Base-by-base conservation (phyloP, 2,329 filamentous ascomycete species). In the Cordyceps cateniannulata region DNA sequence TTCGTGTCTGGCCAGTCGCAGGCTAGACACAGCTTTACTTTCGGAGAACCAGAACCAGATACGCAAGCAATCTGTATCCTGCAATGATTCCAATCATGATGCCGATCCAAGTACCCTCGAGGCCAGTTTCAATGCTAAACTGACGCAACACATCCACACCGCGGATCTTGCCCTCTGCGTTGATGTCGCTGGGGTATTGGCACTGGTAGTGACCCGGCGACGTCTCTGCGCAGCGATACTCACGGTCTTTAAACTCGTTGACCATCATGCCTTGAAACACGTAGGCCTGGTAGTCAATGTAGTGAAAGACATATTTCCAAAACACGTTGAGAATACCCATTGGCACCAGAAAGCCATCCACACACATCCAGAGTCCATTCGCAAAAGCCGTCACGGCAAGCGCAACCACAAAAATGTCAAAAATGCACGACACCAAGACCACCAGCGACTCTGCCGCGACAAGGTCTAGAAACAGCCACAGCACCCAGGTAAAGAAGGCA, bases 221-320 rank as follows among this genome's bases (percentile, higher is more conserved):
- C 22, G 22, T 60, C 59, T 61, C 48, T 0, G 66, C 75, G 69
- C 90, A 93, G 3, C 74, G 71, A 71, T 90, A 96, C 3, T 76
- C 80, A 16, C 89, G 78, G 20, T 81, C 65, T 1, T 77, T 76
- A 71, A 96, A 95, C 75, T 96, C 90, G 69, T 95, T 96, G 58
- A 93, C 86, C 90, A 96, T 95, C 91, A 96, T 95, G 16, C 90
- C 91, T 69, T 93, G 85, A 70, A 96, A 96, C 3, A 96, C 91
- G 67, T 93, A 96, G 47, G 79, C 83, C 71, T 93, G 90, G 69
- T 96, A 96, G 71, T 96, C 89, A 69, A 93, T 93, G 72, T 93
- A 96, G 70, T 93, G 88, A 67, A 95, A 95, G 6, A 89, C 89
- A 67, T 96, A 95, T 71, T 86, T 84, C 85, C 89, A 96, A 67